Percentiles rank a stretch among this genome's conserved stretches.
phyloP scores from a whole-genome alignment of 2,329 filamentous ascomycete genomes.

The Drechslerella coelobrocha region DNA sequence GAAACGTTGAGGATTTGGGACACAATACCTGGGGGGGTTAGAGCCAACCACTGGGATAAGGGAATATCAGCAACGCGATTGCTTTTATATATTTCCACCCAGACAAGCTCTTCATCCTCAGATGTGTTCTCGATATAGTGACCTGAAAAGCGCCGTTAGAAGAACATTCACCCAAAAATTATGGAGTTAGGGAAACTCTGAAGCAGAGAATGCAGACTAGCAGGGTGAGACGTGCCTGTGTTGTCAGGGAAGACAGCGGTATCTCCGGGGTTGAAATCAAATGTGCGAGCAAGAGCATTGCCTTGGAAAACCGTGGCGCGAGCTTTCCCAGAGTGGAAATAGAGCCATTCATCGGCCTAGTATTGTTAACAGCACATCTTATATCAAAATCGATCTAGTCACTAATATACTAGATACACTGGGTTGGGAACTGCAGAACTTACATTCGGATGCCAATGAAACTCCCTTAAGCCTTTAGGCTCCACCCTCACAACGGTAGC shows the following conservation, averaged over 20 bases:
- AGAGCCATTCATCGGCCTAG: slow-evolving; percentile 73
- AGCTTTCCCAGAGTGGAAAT: slow-evolving; percentile 70
- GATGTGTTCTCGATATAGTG: slow-evolving; percentile 76
- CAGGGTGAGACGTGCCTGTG: slow-evolving; percentile 54
- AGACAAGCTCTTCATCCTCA: slow-evolving; percentile 69
- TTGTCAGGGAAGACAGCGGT: slow-evolving; percentile 74
- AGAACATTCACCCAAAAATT: slow-evolving; percentile 57
- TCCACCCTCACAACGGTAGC: slow-evolving; percentile 70
- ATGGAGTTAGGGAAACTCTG: not conserved
- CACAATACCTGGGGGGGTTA: slow-evolving; percentile 70
- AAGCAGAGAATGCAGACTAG: not conserved
- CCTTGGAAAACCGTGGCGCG: slow-evolving; percentile 72
- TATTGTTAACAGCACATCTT: not conserved
- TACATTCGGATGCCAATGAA: slow-evolving; percentile 75
- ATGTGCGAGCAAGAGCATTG: slow-evolving; percentile 68
- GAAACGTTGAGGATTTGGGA: slow-evolving; percentile 68
- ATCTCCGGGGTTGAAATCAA: slow-evolving; percentile 72
- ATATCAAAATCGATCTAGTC: not conserved
- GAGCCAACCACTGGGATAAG: slow-evolving; percentile 72
- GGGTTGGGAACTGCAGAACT: slow-evolving; percentile 53
- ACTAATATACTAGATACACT: slow-evolving; percentile 10
- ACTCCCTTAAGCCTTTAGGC: slow-evolving; percentile 69
- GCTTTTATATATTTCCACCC: slow-evolving; percentile 74
- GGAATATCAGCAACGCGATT: slow-evolving; percentile 72
- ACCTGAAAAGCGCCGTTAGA: slow-evolving; percentile 55